phyloP scores from a whole-genome alignment of 129 eudicot genomes.

The Lonicera japonica region DNA sequence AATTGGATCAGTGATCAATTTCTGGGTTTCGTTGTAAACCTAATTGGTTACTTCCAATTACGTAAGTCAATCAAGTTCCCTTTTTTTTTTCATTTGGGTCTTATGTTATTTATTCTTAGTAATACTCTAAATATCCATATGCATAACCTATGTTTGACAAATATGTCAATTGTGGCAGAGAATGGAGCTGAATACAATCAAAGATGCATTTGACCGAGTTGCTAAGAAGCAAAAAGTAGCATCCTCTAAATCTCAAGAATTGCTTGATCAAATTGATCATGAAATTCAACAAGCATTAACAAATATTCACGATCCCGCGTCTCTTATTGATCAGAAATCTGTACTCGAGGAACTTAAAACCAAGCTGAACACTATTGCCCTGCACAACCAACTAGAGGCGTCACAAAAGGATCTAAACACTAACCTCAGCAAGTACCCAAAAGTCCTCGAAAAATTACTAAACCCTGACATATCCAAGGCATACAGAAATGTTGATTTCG shows the following conservation, averaged over 20 bases:
- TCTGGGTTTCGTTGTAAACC: too few relatives aligned
- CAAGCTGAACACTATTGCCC: constrained; percentile 12
- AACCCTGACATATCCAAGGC: constrained; percentile 33
- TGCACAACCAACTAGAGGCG: constrained; percentile 21
- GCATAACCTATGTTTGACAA: constrained; percentile 10
- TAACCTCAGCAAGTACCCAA: constrained; percentile 27
- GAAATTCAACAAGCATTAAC: constrained; percentile 27
- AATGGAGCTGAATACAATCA: constrained; percentile 31
- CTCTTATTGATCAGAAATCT: constrained; percentile 25
- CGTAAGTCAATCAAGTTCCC: too few relatives aligned
- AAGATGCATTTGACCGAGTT: constrained; percentile 31
- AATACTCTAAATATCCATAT: too few relatives aligned
- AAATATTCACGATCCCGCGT: constrained; percentile 10
- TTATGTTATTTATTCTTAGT: too few relatives aligned
- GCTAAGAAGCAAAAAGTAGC: constrained; percentile 30
- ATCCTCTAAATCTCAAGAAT: constrained; percentile 19
- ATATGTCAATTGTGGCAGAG: constrained; percentile 6
- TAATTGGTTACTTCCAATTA: too few relatives aligned
- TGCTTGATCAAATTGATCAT: constrained; percentile 16
- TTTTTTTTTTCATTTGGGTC: not conserved
- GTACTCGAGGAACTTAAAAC: constrained; percentile 19
- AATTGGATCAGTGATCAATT: too few relatives aligned
- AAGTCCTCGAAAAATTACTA: constrained; percentile 20
- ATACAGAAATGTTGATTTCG: constrained; percentile 27
- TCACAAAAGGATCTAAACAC: constrained; percentile 23